Conservation (phyloP, 2,329 filamentous ascomycete genomes). For the Colletotrichum sp. region DNA sequence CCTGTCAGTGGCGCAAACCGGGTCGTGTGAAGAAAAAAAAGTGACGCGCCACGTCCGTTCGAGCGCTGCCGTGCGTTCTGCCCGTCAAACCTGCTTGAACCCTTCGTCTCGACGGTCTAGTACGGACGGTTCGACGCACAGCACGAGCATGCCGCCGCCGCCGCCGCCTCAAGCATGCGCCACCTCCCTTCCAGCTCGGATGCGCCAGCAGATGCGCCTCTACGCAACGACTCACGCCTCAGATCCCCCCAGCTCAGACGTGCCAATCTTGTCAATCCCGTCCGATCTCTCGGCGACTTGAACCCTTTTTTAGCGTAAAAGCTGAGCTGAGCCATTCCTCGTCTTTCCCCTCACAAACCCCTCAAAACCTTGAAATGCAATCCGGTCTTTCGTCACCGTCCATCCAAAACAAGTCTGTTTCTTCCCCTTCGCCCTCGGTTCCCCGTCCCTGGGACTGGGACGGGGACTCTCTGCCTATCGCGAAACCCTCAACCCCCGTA, state of each 20-base stretch:
- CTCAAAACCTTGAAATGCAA: constrained; percentile 2
- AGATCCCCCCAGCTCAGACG: background rate
- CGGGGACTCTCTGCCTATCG: background rate
- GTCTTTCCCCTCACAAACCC: background rate
- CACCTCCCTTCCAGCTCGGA: background rate
- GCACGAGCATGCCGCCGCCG: background rate
- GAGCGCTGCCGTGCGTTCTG: background rate
- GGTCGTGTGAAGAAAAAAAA: background rate
- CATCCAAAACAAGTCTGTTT: background rate
- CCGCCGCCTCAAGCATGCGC: background rate
- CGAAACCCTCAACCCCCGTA: background rate
- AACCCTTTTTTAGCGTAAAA: background rate
- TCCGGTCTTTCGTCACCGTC: background rate
- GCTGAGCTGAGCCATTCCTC: background rate
- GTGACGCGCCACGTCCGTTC: background rate
- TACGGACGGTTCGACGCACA: background rate
- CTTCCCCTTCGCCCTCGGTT: background rate
- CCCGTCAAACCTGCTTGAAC: background rate
- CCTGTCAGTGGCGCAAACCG: background rate
- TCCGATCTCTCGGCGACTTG: constrained; percentile 13
- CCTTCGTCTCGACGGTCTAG: background rate
- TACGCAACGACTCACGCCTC: constrained; percentile 6
- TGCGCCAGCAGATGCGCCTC: background rate
- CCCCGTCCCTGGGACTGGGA: background rate
- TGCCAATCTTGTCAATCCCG: constrained; percentile 2